phyloP scores from a whole-genome alignment of 192 early-diverging fungal species.

The Linnemannia hyalina region DNA sequence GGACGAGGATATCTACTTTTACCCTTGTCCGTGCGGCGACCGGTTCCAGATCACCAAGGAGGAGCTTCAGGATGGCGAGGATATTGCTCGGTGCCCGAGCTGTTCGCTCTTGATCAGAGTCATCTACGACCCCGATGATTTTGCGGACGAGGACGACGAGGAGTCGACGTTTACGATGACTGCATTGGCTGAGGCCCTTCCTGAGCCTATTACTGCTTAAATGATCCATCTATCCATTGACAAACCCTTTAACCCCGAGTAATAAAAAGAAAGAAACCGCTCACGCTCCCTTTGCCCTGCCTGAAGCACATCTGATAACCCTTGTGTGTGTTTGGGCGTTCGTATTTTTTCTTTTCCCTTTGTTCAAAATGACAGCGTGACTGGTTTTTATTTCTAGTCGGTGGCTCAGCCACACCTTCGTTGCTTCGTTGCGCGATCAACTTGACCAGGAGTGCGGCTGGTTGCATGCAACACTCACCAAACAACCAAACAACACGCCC shows the following conservation, averaged over 20 bases:
- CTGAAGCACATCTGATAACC: neutral
- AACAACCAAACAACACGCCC: neutral
- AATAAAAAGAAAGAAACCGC: conserved; percentile 59
- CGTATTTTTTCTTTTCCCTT: neutral
- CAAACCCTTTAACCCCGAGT: conserved; percentile 24
- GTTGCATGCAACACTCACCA: neutral
- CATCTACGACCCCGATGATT: conserved; percentile 88
- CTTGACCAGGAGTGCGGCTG: neutral
- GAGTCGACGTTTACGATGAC: conserved; percentile 59
- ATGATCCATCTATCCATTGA: conserved; percentile 13
- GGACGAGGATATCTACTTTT: conserved; percentile 84
- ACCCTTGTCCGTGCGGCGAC: conserved; percentile 98
- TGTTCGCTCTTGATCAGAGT: conserved; percentile 94
- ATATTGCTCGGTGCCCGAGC: conserved; percentile 90
- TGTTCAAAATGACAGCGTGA: neutral
- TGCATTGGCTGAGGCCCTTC: conserved; percentile 50
- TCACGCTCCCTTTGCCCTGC: too few relatives aligned
- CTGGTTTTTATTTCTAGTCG: neutral
- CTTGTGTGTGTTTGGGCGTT: neutral
- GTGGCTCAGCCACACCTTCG: conserved; percentile 10
- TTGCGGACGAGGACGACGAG: conserved; percentile 66
- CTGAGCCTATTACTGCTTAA: conserved; percentile 50
- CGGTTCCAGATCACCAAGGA: conserved; percentile 88
- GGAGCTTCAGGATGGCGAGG: conserved; percentile 84
- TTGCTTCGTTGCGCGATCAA: neutral